Base-by-base conservation (phyloP, 441 rosid species). In the Breynia disticha region DNA sequence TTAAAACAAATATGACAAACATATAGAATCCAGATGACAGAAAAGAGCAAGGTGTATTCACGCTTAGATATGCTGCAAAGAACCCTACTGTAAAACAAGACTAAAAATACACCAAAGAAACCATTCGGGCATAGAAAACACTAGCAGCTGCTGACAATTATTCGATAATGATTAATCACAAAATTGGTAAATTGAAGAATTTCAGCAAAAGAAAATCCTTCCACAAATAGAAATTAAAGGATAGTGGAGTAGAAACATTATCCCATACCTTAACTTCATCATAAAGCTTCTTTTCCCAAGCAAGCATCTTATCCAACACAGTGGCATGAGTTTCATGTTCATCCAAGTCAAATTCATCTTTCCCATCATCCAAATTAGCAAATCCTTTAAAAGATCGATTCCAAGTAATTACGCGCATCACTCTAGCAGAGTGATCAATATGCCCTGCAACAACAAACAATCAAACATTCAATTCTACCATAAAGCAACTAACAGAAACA, bases 401-500 rank as follows among this genome's bases (percentile, higher is more conserved):
- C 98, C 98, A 88, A 0, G 95, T 88, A 49, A 91, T 88, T 48
- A 84, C 95, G 42, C 90, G 94, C 96, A 91, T 84, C 42, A 91
- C 95, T 72, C 91, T 79, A 19, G 81, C 82, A 12, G 95, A 86
- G 74, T 91, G 94, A 80, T 91, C 86, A 63, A 91, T 79, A 54
- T 84, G 95, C 0, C 97, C 98, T 91, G 71, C 56, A 68, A 38
- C 38, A 24, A 52, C 35, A 49, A 7, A 49, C 44, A 41, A 41
- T 41, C 10, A 41, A 41, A 15, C 7, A 41, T 9, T 41, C 9
- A 41, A 41, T 41, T 41, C 44, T 9, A 15, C 44, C 1, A 41
- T 9, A 9, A 9, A 28, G 3, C 9, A 41, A 11, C 44, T 9
- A 11, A 41, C 13, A 9, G 5, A 15, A 41, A 21, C 44, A 46